These are phyloP conservation scores for Daldinia grandis DNA, from an alignment of 495 filamentous ascomycete genomes.

Conservation along the genomic window DNA sequence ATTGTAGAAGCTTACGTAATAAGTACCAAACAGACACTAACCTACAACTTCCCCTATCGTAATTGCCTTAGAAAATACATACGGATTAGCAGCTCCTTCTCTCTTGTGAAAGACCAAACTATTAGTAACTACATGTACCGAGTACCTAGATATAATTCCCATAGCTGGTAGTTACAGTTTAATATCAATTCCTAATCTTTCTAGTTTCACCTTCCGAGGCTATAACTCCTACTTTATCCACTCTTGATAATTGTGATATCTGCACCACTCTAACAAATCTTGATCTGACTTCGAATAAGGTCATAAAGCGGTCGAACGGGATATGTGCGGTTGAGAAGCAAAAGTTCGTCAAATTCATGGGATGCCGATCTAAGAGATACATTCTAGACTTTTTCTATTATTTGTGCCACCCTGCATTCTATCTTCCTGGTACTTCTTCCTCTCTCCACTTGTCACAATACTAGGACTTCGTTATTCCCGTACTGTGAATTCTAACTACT, in stretches of 20 bases:
- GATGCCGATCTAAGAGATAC: too few species aligned
- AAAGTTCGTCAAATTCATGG: too few species aligned
- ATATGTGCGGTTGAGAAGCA: too few species aligned
- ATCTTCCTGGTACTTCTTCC: too few species aligned
- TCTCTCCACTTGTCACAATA: too few species aligned
- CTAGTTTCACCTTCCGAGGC: neutral
- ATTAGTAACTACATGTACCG: too few species aligned
- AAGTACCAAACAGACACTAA: too few species aligned
- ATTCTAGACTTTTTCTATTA: too few species aligned
- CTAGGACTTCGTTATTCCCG: too few species aligned
- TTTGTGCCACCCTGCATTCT: too few species aligned
- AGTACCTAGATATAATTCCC: neutral
- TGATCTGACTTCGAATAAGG: neutral
- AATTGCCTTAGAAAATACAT: neutral
- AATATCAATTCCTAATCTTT: neutral
- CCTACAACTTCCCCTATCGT: neutral
- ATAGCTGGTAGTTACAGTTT: neutral
- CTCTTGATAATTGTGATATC: neutral
- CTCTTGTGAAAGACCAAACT: neutral
- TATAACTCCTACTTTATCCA: neutral
- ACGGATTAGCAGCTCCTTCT: neutral
- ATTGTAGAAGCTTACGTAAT: neutral
- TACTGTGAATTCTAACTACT: too few species aligned
- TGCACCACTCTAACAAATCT: neutral
- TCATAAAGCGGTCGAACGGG: too few species aligned